Base-by-base conservation (phyloP, 2,329 filamentous ascomycete genomes). In the Scopulariopsis brevicaulis region DNA sequence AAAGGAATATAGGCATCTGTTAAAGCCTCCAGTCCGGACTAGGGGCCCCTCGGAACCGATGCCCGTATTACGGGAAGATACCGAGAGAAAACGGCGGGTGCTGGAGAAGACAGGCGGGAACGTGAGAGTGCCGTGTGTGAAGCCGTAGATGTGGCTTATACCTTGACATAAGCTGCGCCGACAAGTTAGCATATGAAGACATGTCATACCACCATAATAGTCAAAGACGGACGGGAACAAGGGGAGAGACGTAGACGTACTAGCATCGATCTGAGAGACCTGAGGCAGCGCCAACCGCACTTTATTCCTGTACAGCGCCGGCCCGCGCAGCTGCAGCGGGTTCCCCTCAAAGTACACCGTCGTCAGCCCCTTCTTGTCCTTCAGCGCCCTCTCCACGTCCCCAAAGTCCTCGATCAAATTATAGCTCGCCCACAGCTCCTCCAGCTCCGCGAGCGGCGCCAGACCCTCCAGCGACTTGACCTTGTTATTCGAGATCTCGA, bases 291-390 rank as follows among this genome's bases (percentile, higher is more conserved):
- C 88, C 70, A 99, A 73, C 60, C 87, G 81, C 51, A 99, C 84
- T 74, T 99, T 99, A 74, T 96, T 97, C 66, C 94, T 79, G 72
- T 99, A 99, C 61, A 96, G 73, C 1, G 89, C 89, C n/a, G 89
- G 88, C 4, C 82, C 83, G 58, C 80, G 81, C 60, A 84, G 77
- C 74, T 99, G 94, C 64, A 99, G 71, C 28, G 92, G 93, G 66
- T 96, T 96, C 1, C 91, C 92, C 69, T 99, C 94, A 63, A 99
- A 95, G 69, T 99, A 99, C 12, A 99, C 93, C 1, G 94, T 96
- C 60, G 86, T 84, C 64, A 97, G 73, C 43, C 85, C 75, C 67
- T 88, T 77, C 75, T 96, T 96, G 67, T 94, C 87, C 56, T 74
- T 79, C 62, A 99, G 73, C 64, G 89, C 82, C 58, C 79, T 81